These are phyloP conservation scores for Sphagnum magellanicum DNA, from an alignment of 228 moss, liverwort and hornwort species.

Conservation along the genomic window DNA sequence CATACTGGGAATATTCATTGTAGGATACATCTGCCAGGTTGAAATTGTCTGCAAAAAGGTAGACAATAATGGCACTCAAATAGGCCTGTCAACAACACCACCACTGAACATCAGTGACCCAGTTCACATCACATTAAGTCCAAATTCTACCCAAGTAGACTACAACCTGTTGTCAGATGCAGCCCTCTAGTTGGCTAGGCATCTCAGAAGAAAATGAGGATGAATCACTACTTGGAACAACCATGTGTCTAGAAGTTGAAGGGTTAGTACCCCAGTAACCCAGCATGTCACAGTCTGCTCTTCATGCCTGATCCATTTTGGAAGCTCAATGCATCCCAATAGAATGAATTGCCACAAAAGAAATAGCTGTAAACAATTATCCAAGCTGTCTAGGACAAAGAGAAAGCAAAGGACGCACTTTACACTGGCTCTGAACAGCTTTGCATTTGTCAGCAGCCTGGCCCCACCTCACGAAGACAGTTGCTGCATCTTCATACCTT, in stretches of 20 bases:
- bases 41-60: constrained; percentile 65
- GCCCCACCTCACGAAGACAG: constrained; percentile 85
- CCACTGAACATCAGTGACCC: neutral
- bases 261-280: no score
- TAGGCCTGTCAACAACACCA: constrained; percentile 57
- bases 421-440: constrained; percentile 85
- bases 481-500: constrained; percentile 86
- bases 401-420: constrained; percentile 32
- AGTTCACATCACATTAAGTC: no score
- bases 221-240: no score
- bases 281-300: no score
- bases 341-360: no score
- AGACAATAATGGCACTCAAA: constrained; percentile 76
- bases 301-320: no score
- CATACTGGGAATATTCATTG: constrained; percentile 84
- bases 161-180: no score
- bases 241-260: no score
- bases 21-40: constrained; percentile 86
- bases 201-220: no score
- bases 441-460: constrained; percentile 84
- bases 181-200: no score
- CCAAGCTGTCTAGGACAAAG: neutral
- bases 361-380: neutral
- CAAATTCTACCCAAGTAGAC: no score
- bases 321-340: no score